phyloP scores from a whole-genome alignment of 2,329 filamentous ascomycete genomes.

The Hypoxylon sp. region DNA sequence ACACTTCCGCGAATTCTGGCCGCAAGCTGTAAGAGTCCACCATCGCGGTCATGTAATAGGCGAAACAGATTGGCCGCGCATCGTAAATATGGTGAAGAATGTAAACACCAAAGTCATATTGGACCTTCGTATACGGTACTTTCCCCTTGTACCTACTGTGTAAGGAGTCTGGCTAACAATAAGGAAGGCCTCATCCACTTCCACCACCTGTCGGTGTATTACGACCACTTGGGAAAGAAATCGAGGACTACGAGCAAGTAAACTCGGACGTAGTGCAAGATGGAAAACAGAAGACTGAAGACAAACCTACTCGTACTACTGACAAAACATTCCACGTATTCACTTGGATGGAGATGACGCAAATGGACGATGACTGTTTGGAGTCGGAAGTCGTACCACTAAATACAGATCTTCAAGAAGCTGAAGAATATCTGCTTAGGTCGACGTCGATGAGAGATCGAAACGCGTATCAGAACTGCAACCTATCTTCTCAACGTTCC shows the following conservation, averaged over 20 bases:
- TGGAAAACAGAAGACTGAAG: neutral
- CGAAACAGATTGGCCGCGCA: constrained; percentile 40
- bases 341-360: constrained; percentile 29
- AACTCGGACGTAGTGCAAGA: neutral
- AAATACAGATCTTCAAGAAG: constrained; percentile 25
- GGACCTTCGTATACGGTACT: constrained; percentile 38
- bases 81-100: constrained; percentile 36
- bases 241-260: neutral
- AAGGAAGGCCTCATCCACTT: constrained; percentile 26
- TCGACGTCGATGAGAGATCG: constrained; percentile 37
- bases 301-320: neutral
- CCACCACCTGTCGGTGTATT: constrained; percentile 31
- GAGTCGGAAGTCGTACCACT: constrained; percentile 11
- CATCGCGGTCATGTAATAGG: constrained; percentile 31
- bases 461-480: constrained; percentile 36
- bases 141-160: neutral
- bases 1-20: constrained; percentile 47
- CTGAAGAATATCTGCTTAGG: constrained; percentile 31
- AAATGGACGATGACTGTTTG: neutral
- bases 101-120: constrained; percentile 34
- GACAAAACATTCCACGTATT: constrained; percentile 41
- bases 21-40: constrained; percentile 40
- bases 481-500: constrained; percentile 27
- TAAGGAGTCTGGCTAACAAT: constrained; percentile 7
- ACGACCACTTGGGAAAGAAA: constrained; percentile 9